Evolutionary conservation across 1,284 basidiomycete species (phyloP).

Genomic region (Meira nashicola): DNA sequence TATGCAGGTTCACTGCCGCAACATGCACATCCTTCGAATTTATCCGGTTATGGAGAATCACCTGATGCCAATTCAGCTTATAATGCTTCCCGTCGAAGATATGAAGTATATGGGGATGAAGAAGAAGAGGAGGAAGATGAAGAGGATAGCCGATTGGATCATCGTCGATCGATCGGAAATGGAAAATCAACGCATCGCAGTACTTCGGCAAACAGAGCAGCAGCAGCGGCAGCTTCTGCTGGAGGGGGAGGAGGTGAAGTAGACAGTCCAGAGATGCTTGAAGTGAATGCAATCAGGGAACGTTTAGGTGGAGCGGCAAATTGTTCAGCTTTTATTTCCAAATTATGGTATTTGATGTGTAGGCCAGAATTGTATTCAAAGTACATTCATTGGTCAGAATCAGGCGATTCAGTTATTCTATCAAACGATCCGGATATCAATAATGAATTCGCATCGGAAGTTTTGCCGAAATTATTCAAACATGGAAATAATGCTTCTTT

Average conservation of each 20-base stretch:
- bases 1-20: neutral
- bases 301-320: conserved; percentile 48
- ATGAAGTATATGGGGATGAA: conserved; percentile 15
- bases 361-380: conserved; percentile 39
- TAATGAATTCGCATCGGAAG: conserved; percentile 48
- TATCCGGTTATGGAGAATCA: neutral
- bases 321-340: conserved; percentile 52
- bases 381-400: conserved; percentile 18
- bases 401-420: conserved; percentile 49
- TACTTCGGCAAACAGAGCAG: neutral
- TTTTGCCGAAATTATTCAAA: conserved; percentile 49
- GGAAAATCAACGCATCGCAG: neutral
- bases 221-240: neutral
- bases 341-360: conserved; percentile 52
- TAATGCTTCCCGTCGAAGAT: neutral
- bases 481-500: conserved; percentile 52
- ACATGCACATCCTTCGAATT: neutral
- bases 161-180: neutral
- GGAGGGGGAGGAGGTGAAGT: conserved; percentile 6
- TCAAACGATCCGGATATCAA: conserved; percentile 45
- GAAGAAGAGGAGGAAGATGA: conserved; percentile 13
- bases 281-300: conserved; percentile 50
- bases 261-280: conserved; percentile 29
- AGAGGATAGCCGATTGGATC: conserved; percentile 9
- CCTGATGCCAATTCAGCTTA: neutral